Conservation (phyloP, 2,329 filamentous ascomycete genomes). For the Endothia cerciana region DNA sequence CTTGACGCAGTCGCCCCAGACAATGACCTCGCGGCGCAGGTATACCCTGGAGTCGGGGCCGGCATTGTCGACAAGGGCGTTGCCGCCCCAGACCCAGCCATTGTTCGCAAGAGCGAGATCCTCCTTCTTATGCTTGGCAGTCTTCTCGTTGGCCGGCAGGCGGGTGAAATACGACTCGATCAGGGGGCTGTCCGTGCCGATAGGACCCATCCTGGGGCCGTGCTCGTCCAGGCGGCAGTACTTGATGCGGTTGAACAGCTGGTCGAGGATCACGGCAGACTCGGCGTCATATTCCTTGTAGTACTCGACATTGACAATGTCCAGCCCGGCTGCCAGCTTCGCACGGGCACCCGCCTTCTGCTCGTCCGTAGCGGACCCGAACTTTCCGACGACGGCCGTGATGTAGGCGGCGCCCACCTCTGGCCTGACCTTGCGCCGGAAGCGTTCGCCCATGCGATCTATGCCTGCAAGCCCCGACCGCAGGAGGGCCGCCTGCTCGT, state of each 20-base stretch:
- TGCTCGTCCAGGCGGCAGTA: conserved; percentile 92
- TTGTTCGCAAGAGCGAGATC: conserved; percentile 90
- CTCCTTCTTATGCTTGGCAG: conserved; percentile 73
- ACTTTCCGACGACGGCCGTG: conserved; percentile 70
- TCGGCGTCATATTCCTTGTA: conserved; percentile 93
- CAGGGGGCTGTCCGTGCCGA: conserved; percentile 76
- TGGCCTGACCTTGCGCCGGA: conserved; percentile 72
- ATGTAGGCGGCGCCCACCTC: conserved; percentile 70
- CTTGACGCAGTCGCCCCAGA: conserved; percentile 99
- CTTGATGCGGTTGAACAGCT: conserved; percentile 92
- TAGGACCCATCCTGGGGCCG: conserved; percentile 82
- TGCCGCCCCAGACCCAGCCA: conserved; percentile 98
- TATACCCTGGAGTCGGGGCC: conserved; percentile 91
- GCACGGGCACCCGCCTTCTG: conserved; percentile 53
- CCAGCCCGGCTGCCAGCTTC: conserved; percentile 67
- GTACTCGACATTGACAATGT: conserved; percentile 83
- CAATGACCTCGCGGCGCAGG: conserved; percentile 91
- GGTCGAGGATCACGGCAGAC: conserved; percentile 79
- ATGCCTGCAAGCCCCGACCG: conserved; percentile 70
- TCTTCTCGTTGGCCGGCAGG: conserved; percentile 76
- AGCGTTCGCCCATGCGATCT: conserved; percentile 80
- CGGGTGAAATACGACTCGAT: conserved; percentile 96
- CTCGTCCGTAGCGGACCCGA: conserved; percentile 50
- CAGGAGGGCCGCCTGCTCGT: conserved; percentile 64
- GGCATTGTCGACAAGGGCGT: conserved; percentile 91